phyloP scores from a whole-genome alignment of 768 basidiomycete genomes.

The Suillus clintonianus region DNA sequence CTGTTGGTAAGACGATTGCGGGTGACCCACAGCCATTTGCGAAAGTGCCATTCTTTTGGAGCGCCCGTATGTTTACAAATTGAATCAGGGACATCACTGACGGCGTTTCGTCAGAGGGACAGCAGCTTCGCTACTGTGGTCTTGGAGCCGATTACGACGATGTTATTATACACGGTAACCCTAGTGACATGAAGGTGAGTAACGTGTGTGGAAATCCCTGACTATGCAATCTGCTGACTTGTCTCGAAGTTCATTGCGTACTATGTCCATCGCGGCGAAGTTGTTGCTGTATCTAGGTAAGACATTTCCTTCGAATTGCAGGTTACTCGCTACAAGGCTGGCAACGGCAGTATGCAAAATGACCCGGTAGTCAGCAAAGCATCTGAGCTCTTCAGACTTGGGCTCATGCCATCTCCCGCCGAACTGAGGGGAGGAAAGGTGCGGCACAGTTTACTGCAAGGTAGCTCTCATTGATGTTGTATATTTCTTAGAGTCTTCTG shows the following conservation, averaged over 20 bases:
- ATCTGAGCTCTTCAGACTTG: conserved; percentile 75
- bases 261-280: conserved; percentile 63
- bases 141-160: conserved; percentile 72
- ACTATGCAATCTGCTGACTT: not conserved
- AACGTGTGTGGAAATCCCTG: conserved; percentile 4
- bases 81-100: conserved; percentile 1
- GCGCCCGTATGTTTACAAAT: conserved; percentile 60
- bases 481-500: conserved; percentile 24
- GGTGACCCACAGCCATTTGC: conserved; percentile 63
- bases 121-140: conserved; percentile 86
- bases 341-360: conserved; percentile 63
- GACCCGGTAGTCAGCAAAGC: conserved; percentile 81
- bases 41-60: conserved; percentile 90
- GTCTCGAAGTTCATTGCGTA: conserved; percentile 71
- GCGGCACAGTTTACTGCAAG: conserved; percentile 11
- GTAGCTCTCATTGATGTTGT: not conserved
- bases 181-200: conserved; percentile 72
- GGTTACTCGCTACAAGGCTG: not conserved
- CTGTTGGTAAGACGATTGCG: conserved; percentile 78
- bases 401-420: conserved; percentile 75
- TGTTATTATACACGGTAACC: conserved; percentile 73
- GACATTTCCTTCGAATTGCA: conserved; percentile 6
- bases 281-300: conserved; percentile 69
- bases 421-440: conserved; percentile 80
- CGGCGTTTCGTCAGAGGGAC: conserved; percentile 57